phyloP scores from a whole-genome alignment of 306 rosid species.

The Potentilla sterilis region DNA sequence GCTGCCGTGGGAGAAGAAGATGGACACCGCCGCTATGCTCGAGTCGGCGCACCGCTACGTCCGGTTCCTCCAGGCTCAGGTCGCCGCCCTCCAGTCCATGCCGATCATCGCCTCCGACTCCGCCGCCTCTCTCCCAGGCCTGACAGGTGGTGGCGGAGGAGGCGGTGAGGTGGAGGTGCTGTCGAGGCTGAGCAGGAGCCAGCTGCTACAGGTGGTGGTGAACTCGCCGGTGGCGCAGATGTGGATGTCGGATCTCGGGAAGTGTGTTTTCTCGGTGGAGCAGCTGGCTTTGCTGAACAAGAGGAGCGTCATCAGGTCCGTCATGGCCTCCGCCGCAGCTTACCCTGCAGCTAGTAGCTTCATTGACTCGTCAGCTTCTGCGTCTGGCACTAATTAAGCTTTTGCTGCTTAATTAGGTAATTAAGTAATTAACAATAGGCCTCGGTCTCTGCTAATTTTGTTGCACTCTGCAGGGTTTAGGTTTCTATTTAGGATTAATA shows the following conservation, averaged over 20 bases:
- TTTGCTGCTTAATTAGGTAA: neutral
- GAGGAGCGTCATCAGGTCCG: neutral
- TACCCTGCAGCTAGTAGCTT: neutral
- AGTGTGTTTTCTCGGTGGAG: conserved; percentile 65
- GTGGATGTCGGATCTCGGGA: conserved; percentile 49
- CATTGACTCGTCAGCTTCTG: neutral
- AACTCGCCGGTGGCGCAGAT: conserved; percentile 81
- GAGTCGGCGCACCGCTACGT: conserved; percentile 71
- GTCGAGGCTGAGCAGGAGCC: conserved; percentile 55
- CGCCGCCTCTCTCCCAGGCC: too few relatives aligned
- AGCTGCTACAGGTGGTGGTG: conserved; percentile 63
- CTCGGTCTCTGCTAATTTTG: neutral
- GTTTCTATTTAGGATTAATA: neutral
- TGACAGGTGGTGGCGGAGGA: neutral
- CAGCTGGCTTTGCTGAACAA: conserved; percentile 44
- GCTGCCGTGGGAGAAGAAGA: conserved; percentile 81
- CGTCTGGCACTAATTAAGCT: neutral
- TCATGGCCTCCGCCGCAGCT: neutral
- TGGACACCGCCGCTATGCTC: conserved; percentile 73
- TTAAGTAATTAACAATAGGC: neutral
- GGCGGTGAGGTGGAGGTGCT: conserved; percentile 35
- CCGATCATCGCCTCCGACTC: conserved; percentile 30
- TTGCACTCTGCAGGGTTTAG: neutral
- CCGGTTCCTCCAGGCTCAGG: conserved; percentile 72
- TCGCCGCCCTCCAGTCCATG: conserved; percentile 57